Evolutionary conservation across 768 basidiomycete species (phyloP).

Genomic region (Boletus sensibilis): DNA sequence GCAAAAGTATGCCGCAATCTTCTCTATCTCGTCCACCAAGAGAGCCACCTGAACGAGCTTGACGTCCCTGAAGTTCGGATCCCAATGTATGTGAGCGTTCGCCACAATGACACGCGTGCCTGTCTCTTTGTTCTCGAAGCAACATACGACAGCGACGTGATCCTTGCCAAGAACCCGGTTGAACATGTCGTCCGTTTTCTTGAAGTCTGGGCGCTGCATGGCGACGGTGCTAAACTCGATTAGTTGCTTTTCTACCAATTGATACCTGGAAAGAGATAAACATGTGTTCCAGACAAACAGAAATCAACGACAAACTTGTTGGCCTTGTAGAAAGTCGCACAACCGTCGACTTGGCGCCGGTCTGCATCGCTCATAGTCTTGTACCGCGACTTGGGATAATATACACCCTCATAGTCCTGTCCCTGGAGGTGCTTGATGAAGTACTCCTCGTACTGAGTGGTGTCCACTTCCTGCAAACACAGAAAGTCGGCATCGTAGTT

Average conservation of each 20-base stretch:
- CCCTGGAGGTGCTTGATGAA: constrained; percentile 71
- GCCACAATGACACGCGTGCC: constrained; percentile 87
- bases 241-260: constrained; percentile 89
- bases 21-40: constrained; percentile 89
- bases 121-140: constrained; percentile 83
- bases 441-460: constrained; percentile 88
- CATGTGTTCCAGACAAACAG: not conserved
- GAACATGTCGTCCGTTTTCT: constrained; percentile 99
- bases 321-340: constrained; percentile 93
- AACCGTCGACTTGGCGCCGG: constrained; percentile 88
- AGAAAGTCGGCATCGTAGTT: constrained; percentile 83
- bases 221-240: constrained; percentile 93
- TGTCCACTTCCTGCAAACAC: constrained; percentile 95
- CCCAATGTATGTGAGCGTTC: constrained; percentile 93
- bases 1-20: constrained; percentile 82
- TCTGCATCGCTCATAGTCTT: constrained; percentile 91
- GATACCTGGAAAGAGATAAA: constrained; percentile 56
- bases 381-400: constrained; percentile 89
- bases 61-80: constrained; percentile 89
- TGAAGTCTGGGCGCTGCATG: constrained; percentile 90
- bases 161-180: constrained; percentile 96
- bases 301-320: constrained; percentile 60
- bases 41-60: constrained; percentile 96
- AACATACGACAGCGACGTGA: constrained; percentile 83
- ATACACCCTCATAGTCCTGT: constrained; percentile 87